Evolutionary conservation across 495 filamentous ascomycete genomes (phyloP).

Genomic region (Neurospora sp.): DNA sequence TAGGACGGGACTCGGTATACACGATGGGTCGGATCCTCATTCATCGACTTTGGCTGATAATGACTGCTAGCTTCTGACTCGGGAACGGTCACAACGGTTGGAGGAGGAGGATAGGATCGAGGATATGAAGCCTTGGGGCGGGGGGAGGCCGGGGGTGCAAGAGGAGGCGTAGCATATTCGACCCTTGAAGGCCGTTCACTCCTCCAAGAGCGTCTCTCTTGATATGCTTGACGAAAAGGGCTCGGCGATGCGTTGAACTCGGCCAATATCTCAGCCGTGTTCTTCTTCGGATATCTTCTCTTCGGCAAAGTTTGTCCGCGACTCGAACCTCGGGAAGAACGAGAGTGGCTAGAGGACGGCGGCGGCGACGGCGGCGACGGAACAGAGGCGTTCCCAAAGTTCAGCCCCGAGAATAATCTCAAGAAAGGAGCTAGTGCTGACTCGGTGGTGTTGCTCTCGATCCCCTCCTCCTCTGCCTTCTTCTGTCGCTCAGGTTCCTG

Average conservation of each 20-base stretch:
- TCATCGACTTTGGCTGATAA: fast-evolving
- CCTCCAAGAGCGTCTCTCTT: background rate
- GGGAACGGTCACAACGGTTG: background rate
- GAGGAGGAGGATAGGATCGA: background rate
- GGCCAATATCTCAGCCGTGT: background rate
- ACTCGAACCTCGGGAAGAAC: background rate
- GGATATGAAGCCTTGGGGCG: background rate
- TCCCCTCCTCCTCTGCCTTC: background rate
- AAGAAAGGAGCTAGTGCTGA: background rate
- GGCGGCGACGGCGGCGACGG: background rate
- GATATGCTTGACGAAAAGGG: background rate
- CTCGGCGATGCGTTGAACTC: background rate
- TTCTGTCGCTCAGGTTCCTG: background rate
- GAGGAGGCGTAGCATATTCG: background rate
- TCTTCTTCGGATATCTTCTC: background rate
- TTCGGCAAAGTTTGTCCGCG: background rate
- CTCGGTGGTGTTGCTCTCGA: no score
- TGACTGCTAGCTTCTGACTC: background rate
- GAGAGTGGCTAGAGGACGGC: background rate
- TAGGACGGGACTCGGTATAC: background rate
- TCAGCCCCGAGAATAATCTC: background rate
- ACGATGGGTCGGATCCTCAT: background rate
- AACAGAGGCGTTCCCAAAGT: background rate
- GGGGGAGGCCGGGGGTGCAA: background rate
- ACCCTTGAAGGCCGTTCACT: background rate